Conservation (phyloP, 179 eudicot genomes). For the Camellia oleifera region DNA sequence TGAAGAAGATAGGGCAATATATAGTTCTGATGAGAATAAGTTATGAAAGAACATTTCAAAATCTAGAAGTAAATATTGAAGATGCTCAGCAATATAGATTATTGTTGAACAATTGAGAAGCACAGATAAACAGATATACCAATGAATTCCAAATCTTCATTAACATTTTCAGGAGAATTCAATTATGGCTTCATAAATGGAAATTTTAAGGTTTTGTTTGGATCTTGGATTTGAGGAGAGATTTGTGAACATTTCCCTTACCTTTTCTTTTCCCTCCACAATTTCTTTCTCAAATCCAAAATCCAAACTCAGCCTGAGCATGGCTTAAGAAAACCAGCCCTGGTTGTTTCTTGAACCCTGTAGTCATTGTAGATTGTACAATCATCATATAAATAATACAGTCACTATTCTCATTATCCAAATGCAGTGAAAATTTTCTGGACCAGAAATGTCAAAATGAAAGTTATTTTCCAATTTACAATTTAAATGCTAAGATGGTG, state of each 20-base stretch:
- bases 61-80: neutral
- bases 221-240: too few species aligned
- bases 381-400: neutral
- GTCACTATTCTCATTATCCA: neutral
- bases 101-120: neutral
- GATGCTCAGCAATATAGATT: neutral
- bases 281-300: too few species aligned
- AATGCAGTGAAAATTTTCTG: constrained; percentile 2
- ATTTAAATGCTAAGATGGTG: neutral
- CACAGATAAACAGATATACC: neutral
- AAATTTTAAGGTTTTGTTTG: neutral
- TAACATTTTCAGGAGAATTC: neutral
- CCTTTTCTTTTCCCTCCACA: too few species aligned
- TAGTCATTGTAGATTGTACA: neutral
- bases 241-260: too few species aligned
- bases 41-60: neutral
- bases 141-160: neutral
- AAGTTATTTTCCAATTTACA: neutral
- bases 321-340: neutral
- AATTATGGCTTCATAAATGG: neutral
- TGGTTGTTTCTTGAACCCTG: neutral
- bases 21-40: neutral
- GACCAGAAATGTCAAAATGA: neutral
- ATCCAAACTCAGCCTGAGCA: too few species aligned
- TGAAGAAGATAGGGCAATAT: neutral